These are phyloP conservation scores for Calonectria pauciramosa DNA, from an alignment of 2,329 filamentous ascomycete genomes.

Conservation along the genomic window DNA sequence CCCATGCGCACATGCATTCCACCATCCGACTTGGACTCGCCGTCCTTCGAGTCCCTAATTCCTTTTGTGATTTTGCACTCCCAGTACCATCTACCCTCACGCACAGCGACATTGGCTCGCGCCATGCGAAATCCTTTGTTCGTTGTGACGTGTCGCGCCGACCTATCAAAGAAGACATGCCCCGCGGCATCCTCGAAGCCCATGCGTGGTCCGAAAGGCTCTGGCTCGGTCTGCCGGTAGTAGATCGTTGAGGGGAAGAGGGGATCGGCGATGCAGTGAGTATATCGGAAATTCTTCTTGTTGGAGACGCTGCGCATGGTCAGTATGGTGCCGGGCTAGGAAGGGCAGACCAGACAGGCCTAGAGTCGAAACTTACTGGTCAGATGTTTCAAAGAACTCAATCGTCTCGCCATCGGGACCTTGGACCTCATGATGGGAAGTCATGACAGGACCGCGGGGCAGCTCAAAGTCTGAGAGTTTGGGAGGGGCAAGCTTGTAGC, in stretches of 20 bases:
- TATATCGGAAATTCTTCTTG: constrained; percentile 86
- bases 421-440: constrained; percentile 66
- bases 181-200: constrained; percentile 93
- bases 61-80: constrained; percentile 92
- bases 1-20: constrained; percentile 84
- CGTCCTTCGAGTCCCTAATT: constrained; percentile 60
- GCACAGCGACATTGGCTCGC: constrained; percentile 88
- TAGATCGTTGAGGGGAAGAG: constrained; percentile 88
- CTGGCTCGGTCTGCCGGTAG: constrained; percentile 89
- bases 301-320: constrained; percentile 66
- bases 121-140: constrained; percentile 94
- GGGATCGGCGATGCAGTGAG: constrained; percentile 90
- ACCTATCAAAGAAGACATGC: constrained; percentile 85
- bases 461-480: constrained; percentile 73
- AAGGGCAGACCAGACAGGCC: neutral
- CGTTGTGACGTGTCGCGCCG: constrained; percentile 84
- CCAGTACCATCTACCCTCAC: constrained; percentile 94
- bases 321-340: neutral
- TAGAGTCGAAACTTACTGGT: constrained; percentile 65
- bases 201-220: constrained; percentile 86
- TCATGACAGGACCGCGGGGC: constrained; percentile 69
- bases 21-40: constrained; percentile 60
- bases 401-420: constrained; percentile 64
- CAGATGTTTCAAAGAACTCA: constrained; percentile 73
- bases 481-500: constrained; percentile 75